Percentiles rank a stretch among this genome's conserved stretches.
phyloP scores from a whole-genome alignment of 179 eudicot species.

The Patellifolia procumbens region DNA sequence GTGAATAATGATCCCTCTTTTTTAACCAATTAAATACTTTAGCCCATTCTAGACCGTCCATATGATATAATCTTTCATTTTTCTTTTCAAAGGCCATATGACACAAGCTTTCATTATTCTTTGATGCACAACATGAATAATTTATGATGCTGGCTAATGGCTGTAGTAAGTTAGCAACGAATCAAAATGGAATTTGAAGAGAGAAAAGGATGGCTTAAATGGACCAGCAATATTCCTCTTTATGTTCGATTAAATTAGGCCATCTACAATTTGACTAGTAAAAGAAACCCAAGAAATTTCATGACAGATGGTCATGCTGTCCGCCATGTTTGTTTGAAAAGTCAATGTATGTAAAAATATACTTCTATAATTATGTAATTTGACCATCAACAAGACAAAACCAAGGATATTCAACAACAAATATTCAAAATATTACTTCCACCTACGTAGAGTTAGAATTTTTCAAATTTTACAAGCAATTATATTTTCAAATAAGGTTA shows the following conservation, averaged over 20 bases:
- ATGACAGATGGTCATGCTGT: background rate
- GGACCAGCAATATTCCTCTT: conserved; percentile 2
- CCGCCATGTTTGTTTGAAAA: conserved; percentile 11
- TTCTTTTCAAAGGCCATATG: background rate
- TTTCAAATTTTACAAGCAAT: no score
- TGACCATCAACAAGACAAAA: conserved; percentile 5
- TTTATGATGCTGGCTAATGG: background rate
- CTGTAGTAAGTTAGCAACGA: background rate
- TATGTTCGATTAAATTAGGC: background rate
- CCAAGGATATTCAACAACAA: background rate
- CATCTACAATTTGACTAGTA: conserved; percentile 10
- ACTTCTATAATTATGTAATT: background rate
- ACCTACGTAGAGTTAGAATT: no score
- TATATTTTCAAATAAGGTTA: no score
- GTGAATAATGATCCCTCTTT: no score
- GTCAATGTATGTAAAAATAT: background rate
- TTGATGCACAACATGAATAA: background rate
- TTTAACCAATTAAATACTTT: background rate
- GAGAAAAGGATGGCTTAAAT: background rate
- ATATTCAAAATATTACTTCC: background rate
- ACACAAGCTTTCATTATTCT: background rate
- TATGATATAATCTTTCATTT: no score
- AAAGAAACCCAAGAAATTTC: background rate
- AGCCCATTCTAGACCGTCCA: background rate
- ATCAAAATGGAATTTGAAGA: background rate